Conservation (phyloP, 331 rosid species). For the Phaseolus coccineus region DNA sequence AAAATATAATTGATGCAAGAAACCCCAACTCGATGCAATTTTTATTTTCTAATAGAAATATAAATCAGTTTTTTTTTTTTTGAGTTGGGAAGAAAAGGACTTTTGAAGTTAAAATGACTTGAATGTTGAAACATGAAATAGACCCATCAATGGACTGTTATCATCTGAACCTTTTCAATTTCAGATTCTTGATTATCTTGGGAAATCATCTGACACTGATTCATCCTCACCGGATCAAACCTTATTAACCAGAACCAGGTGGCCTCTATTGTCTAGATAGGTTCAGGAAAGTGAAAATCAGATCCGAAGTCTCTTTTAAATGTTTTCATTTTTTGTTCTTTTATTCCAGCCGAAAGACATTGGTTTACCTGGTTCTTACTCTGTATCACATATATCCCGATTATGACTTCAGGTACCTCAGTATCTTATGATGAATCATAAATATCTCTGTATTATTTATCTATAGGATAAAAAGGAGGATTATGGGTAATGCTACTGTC, state of each 20-base stretch:
- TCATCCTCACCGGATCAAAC: conserved; percentile 74
- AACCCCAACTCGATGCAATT: neutral
- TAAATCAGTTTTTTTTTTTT: neutral
- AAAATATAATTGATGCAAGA: neutral
- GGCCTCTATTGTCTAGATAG: conserved; percentile 43
- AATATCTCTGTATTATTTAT: conserved; percentile 8
- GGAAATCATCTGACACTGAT: conserved; percentile 82
- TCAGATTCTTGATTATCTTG: conserved; percentile 86
- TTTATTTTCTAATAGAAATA: neutral
- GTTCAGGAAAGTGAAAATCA: conserved; percentile 44
- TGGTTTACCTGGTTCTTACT: conserved; percentile 90
- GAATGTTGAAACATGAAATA: neutral
- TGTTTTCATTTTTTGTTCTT: conserved; percentile 43
- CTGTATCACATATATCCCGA: conserved; percentile 96
- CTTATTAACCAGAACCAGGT: conserved; percentile 79
- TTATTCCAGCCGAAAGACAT: conserved; percentile 89
- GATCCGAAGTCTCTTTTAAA: conserved; percentile 44
- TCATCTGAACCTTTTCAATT: conserved; percentile 29
- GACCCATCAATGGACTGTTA: neutral
- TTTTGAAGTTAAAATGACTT: neutral
- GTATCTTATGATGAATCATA: conserved; percentile 50
- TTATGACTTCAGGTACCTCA: conserved; percentile 93
- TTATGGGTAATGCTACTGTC: conserved; percentile 99
- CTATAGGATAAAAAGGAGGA: conserved; percentile 57
- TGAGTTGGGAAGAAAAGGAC: neutral